Base-by-base conservation (phyloP, 306 rosid genomes). In the Lathyrus sativus region DNA sequence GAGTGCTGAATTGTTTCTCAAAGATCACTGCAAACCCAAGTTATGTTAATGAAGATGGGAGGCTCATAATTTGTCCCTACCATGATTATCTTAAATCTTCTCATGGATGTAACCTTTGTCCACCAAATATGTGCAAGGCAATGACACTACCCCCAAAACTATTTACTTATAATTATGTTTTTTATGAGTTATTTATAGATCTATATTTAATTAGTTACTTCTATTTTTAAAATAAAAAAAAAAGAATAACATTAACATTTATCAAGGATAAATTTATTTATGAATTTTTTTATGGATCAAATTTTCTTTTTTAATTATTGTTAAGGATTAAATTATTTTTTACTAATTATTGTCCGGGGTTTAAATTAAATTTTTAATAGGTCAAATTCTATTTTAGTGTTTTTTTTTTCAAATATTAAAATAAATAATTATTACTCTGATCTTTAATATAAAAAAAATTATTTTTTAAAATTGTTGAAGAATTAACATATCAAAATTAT, bases 51-150 rank as follows among this genome's bases (percentile, higher is more conserved):
- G 91, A 68, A 69, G 80, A 81, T 58, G 84, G 85, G 61, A 86
- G 85, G 62, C 85, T 86, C 35, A 76, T 68, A 53, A 80, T 88
- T 67, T 76, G 42, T n/a, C 91, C 89, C 8, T 88, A 50, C 81
- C 85, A 82, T 80, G 91, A 88, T 84, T 86, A 82, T 70, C 59
- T 6, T 5, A 41, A 78, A 18, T 76, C 89, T 57, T 78, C 89
- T 49, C 95, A 88, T 67, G 86, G 84, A 63, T 84, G 91, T 78
- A 72, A 24, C 37, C 74, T 84, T 15, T 88, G 95, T 75, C 91
- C 91, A 74, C 85, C 89, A 69, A 88, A 86, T 61, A 88, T 82
- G 91, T 88, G 95, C 95, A 86, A 88, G 89, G 95, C 67, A 72
- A 67, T 53, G 48, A 1, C 29, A 9, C 67, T 59, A 14, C 5